phyloP scores from a whole-genome alignment of 495 filamentous ascomycete species.

The Trichodelitschia bisporula region DNA sequence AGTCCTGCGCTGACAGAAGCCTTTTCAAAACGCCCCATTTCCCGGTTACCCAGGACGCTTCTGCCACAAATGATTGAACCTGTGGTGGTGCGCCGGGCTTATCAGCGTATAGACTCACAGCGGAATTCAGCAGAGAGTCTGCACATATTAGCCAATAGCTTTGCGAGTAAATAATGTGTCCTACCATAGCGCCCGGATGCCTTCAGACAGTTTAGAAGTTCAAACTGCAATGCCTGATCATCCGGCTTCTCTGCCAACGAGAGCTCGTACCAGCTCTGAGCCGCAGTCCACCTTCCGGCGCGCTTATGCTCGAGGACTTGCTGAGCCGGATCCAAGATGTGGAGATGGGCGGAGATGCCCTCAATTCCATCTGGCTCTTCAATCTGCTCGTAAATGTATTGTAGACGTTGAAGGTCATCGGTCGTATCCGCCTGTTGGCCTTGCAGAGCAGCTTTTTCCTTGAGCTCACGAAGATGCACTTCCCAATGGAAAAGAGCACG shows the following conservation, averaged over 20 bases:
- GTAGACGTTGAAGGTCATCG: conserved; percentile 46
- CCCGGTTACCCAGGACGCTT: conserved; percentile 74
- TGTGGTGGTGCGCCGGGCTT: conserved; percentile 24
- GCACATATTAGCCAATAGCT: conserved; percentile 4
- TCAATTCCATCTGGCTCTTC: conserved; percentile 95
- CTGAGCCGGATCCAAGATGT: conserved; percentile 64
- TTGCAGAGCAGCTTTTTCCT: conserved; percentile 12
- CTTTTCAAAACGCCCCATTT: conserved; percentile 52
- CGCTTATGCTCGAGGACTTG: conserved; percentile 81
- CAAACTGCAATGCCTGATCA: conserved; percentile 50
- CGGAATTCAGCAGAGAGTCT: conserved; percentile 68
- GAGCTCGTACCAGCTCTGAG: conserved; percentile 92
- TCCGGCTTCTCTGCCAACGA: conserved; percentile 54
- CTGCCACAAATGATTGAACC: conserved; percentile 56
- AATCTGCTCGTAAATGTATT: conserved; percentile 86
- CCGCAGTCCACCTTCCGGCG: conserved; percentile 90
- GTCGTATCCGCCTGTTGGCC: conserved; percentile 12
- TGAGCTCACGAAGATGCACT: conserved; percentile 51
- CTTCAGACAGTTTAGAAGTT: conserved; percentile 70
- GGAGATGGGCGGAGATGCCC: conserved; percentile 68
- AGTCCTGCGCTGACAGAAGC: conserved; percentile 26
- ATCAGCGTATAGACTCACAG: conserved; percentile 42
- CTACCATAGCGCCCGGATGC: conserved; percentile 78
- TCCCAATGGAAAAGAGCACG: conserved; percentile 87
- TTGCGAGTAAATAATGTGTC: conserved; percentile 5